Evolutionary conservation across 148 eudicot genomes (phyloP).

Genomic region (Amaranthus palmeri): DNA sequence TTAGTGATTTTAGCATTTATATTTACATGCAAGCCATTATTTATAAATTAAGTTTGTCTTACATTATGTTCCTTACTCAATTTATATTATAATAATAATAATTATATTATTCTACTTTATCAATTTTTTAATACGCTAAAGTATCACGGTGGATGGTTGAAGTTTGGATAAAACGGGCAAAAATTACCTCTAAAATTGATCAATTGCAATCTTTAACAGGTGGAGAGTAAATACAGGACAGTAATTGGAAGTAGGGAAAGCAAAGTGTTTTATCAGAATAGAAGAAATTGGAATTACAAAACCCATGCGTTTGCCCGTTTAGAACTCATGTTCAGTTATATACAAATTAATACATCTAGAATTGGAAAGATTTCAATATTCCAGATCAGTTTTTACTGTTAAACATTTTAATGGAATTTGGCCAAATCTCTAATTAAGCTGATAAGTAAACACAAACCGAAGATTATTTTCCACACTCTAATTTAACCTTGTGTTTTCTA

Average conservation of each 20-base stretch:
- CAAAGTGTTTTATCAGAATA: neutral
- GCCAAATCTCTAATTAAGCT: neutral
- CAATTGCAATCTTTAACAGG: neutral
- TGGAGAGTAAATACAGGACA: neutral
- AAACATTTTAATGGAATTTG: neutral
- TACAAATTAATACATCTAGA: neutral
- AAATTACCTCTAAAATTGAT: too few relatives aligned
- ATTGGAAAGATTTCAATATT: neutral
- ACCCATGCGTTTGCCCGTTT: neutral
- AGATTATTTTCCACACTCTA: neutral
- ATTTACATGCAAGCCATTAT: too few relatives aligned
- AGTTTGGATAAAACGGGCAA: too few relatives aligned
- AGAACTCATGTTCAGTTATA: neutral
- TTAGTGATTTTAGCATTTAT: too few relatives aligned
- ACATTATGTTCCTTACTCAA: too few relatives aligned
- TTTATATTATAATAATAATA: too few relatives aligned
- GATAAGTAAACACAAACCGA: neutral
- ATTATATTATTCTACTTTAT: too few relatives aligned
- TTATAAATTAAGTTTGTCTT: too few relatives aligned
- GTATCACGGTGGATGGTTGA: too few relatives aligned
- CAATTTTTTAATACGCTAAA: too few relatives aligned
- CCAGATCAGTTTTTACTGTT: neutral
- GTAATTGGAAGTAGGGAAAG: neutral
- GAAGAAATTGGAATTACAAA: neutral
- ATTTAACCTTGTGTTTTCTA: neutral